phyloP scores from a whole-genome alignment of 257 asterid species.

The Eucommia ulmoides region DNA sequence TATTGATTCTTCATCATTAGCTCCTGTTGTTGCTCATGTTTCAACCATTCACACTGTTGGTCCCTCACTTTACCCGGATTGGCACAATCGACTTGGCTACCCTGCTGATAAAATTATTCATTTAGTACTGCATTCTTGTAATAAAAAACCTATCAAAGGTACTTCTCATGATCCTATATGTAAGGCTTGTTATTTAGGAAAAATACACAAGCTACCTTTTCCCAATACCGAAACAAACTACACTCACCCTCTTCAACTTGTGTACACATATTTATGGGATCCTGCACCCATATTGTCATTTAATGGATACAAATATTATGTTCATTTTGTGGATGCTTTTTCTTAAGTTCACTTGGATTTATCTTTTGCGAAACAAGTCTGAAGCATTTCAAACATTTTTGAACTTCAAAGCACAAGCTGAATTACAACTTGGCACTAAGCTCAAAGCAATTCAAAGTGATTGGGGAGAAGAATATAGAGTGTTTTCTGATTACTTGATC shows the following conservation, averaged over 20 bases:
- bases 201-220: background rate
- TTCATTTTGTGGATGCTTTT: background rate
- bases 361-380: background rate
- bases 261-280: background rate
- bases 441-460: background rate
- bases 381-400: background rate
- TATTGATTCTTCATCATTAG: background rate
- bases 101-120: background rate
- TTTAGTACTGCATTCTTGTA: background rate
- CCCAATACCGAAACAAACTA: background rate
- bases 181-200: background rate
- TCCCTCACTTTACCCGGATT: background rate
- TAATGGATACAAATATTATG: background rate
- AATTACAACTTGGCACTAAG: background rate
- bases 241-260: background rate
- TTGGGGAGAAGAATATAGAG: background rate
- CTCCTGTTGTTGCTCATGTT: background rate
- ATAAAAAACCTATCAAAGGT: background rate
- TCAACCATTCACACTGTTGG: too few species aligned
- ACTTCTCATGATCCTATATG: background rate
- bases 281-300: background rate
- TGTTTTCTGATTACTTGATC: background rate
- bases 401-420: background rate
- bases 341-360: background rate
- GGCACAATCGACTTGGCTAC: background rate